Evolutionary conservation across 2,329 filamentous ascomycete species (phyloP).

Genomic region (Penicillium sp.): DNA sequence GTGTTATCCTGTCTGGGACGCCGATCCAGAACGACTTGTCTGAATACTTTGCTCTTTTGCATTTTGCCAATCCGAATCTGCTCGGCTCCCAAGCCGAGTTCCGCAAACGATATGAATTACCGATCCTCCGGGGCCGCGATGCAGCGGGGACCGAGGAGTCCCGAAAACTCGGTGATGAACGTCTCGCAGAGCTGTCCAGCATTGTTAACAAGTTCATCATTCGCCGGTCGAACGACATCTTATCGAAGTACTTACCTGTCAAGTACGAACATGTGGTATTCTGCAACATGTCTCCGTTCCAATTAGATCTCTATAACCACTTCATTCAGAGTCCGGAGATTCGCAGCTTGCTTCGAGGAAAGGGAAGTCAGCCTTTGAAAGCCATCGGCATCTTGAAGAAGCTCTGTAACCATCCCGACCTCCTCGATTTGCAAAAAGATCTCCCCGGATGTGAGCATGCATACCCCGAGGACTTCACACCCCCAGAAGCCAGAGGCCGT

Average conservation of each 20-base stretch:
- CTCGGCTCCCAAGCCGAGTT: slow-evolving; percentile 88
- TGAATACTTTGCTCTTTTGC: slow-evolving; percentile 93
- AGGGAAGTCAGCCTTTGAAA: slow-evolving; percentile 92
- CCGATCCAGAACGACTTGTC: slow-evolving; percentile 98
- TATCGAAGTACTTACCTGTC: slow-evolving; percentile 95
- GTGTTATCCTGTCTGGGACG: slow-evolving; percentile 93
- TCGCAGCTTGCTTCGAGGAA: slow-evolving; percentile 83
- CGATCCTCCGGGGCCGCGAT: slow-evolving; percentile 87
- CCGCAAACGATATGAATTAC: slow-evolving; percentile 87
- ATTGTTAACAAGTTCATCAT: slow-evolving; percentile 99
- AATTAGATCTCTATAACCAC: slow-evolving; percentile 90
- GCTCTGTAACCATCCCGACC: slow-evolving; percentile 94
- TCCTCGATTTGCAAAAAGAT: slow-evolving; percentile 78
- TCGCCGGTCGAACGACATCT: slow-evolving; percentile 91
- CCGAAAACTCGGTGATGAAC: slow-evolving; percentile 76
- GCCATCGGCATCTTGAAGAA: slow-evolving; percentile 97
- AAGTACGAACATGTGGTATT: slow-evolving; percentile 99
- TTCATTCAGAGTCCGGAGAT: slow-evolving; percentile 96
- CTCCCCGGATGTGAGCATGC: slow-evolving; percentile 80
- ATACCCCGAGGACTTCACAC: slow-evolving; percentile 83
- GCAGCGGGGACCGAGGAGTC: slow-evolving; percentile 83
- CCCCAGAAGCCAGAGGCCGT: slow-evolving; percentile 80
- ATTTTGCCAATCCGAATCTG: slow-evolving; percentile 92
- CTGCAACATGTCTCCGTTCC: slow-evolving; percentile 90
- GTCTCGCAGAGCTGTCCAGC: slow-evolving; percentile 73